Evolutionary conservation across 192 early-diverging fungal species (phyloP).

Genomic region (Coemansia sp.): DNA sequence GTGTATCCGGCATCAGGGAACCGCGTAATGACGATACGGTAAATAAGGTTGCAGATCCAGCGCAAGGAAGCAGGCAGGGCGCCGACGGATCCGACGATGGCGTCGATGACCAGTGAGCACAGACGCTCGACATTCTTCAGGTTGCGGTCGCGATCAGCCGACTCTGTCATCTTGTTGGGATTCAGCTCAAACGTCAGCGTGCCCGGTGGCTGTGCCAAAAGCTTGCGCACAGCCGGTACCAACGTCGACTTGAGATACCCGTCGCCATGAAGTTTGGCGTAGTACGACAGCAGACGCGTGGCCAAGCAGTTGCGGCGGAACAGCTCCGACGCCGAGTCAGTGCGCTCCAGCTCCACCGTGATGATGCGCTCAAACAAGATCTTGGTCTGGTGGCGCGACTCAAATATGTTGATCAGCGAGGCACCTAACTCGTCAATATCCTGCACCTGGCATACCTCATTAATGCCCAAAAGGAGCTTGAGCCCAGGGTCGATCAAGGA

Average conservation of each 20-base stretch:
- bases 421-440: slow-evolving; percentile 90
- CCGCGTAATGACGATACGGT: slow-evolving; percentile 71
- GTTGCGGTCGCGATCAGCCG: slow-evolving; percentile 73
- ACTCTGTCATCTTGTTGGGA: slow-evolving; percentile 69
- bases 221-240: slow-evolving; percentile 74
- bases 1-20: slow-evolving; percentile 86
- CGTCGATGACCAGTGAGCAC: slow-evolving; percentile 79
- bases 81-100: slow-evolving; percentile 73
- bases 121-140: slow-evolving; percentile 76
- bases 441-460: slow-evolving; percentile 80
- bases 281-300: slow-evolving; percentile 82
- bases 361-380: slow-evolving; percentile 79
- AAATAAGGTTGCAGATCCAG: slow-evolving; percentile 81
- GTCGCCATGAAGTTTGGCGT: slow-evolving; percentile 77
- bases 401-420: slow-evolving; percentile 79
- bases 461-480: slow-evolving; percentile 77
- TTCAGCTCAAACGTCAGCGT: slow-evolving; percentile 91
- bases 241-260: slow-evolving; percentile 83
- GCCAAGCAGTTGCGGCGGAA: slow-evolving; percentile 94
- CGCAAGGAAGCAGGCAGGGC: slow-evolving; percentile 74
- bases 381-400: slow-evolving; percentile 70
- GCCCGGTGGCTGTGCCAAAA: slow-evolving; percentile 64
- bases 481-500: slow-evolving; percentile 72
- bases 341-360: slow-evolving; percentile 83
- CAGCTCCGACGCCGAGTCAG: slow-evolving; percentile 79